These are phyloP conservation scores for Cyberlindnera nakhonratchasimensis DNA, from an alignment of 805 yeast species.

Conservation along the genomic window DNA sequence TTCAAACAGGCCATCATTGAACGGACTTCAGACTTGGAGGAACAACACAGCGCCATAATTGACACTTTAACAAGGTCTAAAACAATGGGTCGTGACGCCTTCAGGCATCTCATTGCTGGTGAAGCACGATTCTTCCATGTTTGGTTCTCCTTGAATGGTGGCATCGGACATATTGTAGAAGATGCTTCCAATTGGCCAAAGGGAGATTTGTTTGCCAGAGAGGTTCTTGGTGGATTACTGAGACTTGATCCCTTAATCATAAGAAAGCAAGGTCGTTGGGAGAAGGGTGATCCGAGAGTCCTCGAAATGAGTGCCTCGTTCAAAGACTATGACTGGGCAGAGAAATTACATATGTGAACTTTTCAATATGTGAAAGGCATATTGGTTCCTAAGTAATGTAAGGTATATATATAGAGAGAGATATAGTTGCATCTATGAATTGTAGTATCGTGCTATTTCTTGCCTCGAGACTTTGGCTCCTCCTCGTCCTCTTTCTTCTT, in stretches of 20 bases:
- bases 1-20: conserved; percentile 41
- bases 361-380: background rate
- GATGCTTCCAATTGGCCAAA: conserved; percentile 40
- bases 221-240: conserved; percentile 44
- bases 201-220: conserved; percentile 44
- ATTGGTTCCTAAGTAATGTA: background rate
- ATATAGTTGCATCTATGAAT: background rate
- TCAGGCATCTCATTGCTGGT: conserved; percentile 37
- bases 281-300: conserved; percentile 14
- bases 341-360: conserved; percentile 1
- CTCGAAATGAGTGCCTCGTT: conserved; percentile 9
- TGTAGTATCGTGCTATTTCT: background rate
- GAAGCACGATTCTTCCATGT: conserved; percentile 51
- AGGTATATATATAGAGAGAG: too few relatives aligned
- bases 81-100: conserved; percentile 26
- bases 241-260: conserved; percentile 35
- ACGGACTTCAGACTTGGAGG: conserved; percentile 36
- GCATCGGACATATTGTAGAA: conserved; percentile 49
- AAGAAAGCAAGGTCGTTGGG: conserved; percentile 31
- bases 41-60: conserved; percentile 35
- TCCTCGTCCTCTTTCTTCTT: background rate
- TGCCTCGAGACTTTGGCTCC: background rate
- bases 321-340: conserved; percentile 11
- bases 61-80: conserved; percentile 33
- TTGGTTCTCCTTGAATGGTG: conserved; percentile 46